Conservation (phyloP, 2,329 filamentous ascomycete species). For the Calonectria honghensis region DNA sequence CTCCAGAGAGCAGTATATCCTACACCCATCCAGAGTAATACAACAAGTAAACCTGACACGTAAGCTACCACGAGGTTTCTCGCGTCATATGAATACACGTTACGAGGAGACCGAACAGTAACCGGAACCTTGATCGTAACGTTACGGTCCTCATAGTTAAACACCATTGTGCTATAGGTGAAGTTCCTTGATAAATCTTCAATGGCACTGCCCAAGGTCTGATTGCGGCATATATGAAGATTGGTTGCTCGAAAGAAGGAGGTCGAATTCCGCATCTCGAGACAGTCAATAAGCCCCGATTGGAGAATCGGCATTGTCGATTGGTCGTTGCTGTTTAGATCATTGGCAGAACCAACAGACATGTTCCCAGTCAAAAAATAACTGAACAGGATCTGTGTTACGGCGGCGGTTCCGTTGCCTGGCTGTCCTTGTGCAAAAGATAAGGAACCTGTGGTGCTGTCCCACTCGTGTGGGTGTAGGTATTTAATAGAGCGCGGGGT, state of each 20-base stretch:
- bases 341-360: neutral
- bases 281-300: constrained; percentile 3
- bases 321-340: neutral
- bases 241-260: neutral
- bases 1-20: neutral
- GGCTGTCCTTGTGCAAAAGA: neutral
- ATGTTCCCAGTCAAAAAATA: neutral
- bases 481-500: neutral
- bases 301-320: neutral
- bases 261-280: neutral
- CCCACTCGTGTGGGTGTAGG: neutral
- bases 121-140: neutral
- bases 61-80: neutral
- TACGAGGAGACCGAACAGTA: neutral
- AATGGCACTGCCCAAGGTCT: neutral
- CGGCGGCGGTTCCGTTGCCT: neutral
- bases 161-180: neutral
- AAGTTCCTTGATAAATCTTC: constrained; percentile 15
- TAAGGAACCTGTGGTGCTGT: no score
- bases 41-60: neutral
- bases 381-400: neutral
- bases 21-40: neutral
- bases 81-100: neutral
- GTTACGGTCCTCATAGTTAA: neutral
- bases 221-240: neutral